Evolutionary conservation across 2,329 filamentous ascomycete genomes (phyloP), one percentile per base, ranked within the genome.

Genomic region (Pyrenochaeta sp.): DNA sequence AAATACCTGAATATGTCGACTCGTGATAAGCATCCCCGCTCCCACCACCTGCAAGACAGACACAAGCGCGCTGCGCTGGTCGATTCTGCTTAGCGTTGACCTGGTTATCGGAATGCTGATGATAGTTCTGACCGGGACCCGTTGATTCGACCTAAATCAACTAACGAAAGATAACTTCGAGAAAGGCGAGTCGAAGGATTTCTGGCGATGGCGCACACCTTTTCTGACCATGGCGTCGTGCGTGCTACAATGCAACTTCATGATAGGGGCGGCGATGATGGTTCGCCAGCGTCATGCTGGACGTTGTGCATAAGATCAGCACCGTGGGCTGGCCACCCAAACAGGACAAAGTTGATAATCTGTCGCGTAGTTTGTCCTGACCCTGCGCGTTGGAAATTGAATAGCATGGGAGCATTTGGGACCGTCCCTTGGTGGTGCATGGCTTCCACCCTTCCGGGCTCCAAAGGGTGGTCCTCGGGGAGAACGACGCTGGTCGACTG

Each of bases 401-500:
- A 5, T 30, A 49, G 8, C 30, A 25, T 28, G 36, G 39, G 12
- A 43, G 40, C 40, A 25, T 43, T 43, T 43, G 40, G 40, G 25
- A 27, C 10, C 39, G 22, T 36, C 32, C 5, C 22, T 43, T 24
- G 22, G 19, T 43, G 50, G 15, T 45, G 49, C 47, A 46, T 30
- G 30, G 28, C 30, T 51, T 42, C 40, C 60, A 55, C 42, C 24
- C 43, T 42, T 25, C 46, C 47, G 57, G 55, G 49, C 46, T 39
- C 25, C 39, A 44, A 43, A 42, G 40, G 52, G 28, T 36, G 28
- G 51, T 48, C 43, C 57, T 72, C 70, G 70, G 71, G 52, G 65
- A 65, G 49, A 54, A 68, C 70, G 68, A 71, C 62, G 71, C 63
- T 66, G 65, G 63, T 62, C 61, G 64, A 60, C 56, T 58, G 61